Evolutionary conservation across 2,329 filamentous ascomycete genomes (phyloP).

Genomic region (Cephalotrichum gorgonifer): DNA sequence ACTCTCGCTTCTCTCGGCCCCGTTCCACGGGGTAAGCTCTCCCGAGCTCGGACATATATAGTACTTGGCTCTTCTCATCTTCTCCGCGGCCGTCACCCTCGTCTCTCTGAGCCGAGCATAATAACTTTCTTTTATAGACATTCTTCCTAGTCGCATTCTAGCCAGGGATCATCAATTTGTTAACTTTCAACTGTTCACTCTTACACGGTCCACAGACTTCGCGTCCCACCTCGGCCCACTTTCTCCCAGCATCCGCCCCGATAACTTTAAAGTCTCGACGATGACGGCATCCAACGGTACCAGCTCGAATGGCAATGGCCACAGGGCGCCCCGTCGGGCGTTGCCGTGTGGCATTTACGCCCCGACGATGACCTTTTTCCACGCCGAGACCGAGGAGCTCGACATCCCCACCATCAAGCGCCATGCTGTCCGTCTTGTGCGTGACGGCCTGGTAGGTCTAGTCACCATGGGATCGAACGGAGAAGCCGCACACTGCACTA

Average conservation of each 20-base stretch:
- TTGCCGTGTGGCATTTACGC: conserved; percentile 78
- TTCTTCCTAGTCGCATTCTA: neutral
- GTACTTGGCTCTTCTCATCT: neutral
- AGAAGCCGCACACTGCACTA: conserved; percentile 75
- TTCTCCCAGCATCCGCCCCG: neutral
- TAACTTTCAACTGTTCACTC: neutral
- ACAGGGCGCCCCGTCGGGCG: conserved; percentile 29
- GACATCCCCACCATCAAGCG: conserved; percentile 71
- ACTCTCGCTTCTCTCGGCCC: neutral
- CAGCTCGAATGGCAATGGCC: conserved; percentile 8
- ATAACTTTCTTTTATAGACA: neutral
- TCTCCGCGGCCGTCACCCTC: neutral
- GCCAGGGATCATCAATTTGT: neutral
- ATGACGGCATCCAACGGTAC: conserved; percentile 12
- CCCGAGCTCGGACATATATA: conserved; percentile 1
- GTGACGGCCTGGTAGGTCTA: conserved; percentile 69
- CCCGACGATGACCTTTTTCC: conserved; percentile 85
- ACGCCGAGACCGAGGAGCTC: conserved; percentile 72
- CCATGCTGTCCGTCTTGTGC: conserved; percentile 68
- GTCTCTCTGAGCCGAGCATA: too few species aligned
- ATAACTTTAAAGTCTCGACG: neutral
- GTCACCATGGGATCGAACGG: conserved; percentile 87
- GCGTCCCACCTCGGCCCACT: too few species aligned
- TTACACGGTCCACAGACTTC: neutral
- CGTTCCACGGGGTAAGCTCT: neutral